Conservation (phyloP, 495 filamentous ascomycete species). For the Aspergillus sclerotioniger region DNA sequence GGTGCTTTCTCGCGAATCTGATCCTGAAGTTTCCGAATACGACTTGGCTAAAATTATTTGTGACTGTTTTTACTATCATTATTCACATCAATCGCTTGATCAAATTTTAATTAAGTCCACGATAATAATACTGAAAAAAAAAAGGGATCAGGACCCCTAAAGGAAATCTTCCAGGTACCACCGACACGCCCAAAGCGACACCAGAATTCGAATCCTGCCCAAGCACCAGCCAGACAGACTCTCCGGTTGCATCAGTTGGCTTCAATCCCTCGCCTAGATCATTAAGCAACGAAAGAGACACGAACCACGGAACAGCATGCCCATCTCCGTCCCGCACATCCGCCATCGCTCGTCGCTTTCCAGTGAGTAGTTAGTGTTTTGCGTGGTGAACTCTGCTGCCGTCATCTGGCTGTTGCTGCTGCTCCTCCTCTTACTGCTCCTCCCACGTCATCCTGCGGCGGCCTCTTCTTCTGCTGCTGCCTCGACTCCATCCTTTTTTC, state of each 20-base stretch:
- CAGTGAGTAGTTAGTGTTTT: constrained; percentile 18
- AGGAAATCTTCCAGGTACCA: no score
- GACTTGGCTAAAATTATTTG: not conserved
- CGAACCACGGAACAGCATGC: constrained; percentile 23
- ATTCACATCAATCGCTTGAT: not conserved
- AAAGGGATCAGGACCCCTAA: constrained; percentile 8
- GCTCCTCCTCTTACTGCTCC: not conserved
- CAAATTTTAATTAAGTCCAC: not conserved
- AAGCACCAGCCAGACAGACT: no score
- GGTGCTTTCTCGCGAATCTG: not conserved
- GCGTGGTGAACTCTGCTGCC: constrained; percentile 3
- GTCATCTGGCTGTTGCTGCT: constrained; percentile 1
- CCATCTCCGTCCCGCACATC: constrained; percentile 21
- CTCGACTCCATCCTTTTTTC: constrained; percentile 23
- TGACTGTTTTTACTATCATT: not conserved
- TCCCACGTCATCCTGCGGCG: constrained; percentile 2
- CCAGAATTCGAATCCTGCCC: no score
- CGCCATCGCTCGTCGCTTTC: constrained; percentile 34
- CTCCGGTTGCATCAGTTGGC: no score
- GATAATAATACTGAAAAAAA: not conserved
- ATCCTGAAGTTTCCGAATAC: no score
- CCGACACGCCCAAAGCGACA: no score
- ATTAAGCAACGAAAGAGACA: not conserved
- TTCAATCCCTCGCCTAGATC: no score
- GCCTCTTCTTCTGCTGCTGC: not conserved